These are phyloP conservation scores for Ulota crispa DNA, from an alignment of 225 moss, liverwort and hornwort genomes.

Conservation along the genomic window DNA sequence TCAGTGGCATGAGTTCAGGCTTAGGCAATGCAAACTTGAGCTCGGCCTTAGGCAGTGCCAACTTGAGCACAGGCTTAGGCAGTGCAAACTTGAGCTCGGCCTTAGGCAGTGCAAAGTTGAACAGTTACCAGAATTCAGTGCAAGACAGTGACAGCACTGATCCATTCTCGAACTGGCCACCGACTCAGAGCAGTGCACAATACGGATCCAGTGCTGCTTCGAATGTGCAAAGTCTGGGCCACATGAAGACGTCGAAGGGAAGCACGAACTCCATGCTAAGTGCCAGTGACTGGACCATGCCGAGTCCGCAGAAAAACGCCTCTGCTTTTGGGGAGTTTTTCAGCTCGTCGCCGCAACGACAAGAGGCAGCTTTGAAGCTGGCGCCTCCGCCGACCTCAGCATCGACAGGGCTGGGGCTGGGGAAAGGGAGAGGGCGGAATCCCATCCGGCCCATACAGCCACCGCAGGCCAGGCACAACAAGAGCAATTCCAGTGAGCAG, in stretches of 20 bases:
- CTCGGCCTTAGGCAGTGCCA: too few relatives aligned
- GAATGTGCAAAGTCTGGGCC: slow-evolving; percentile 32
- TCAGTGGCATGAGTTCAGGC: slow-evolving; percentile 21
- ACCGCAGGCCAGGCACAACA: slow-evolving; percentile 45
- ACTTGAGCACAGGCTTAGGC: too few relatives aligned
- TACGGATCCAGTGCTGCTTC: too few relatives aligned
- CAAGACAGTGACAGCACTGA: slow-evolving; percentile 49
- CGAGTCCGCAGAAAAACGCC: slow-evolving; percentile 37
- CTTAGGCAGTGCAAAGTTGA: too few relatives aligned
- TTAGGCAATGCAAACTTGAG: slow-evolving; percentile 12
- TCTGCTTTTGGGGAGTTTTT: slow-evolving; percentile 60
- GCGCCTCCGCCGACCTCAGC: slow-evolving; percentile 68
- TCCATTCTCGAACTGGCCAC: slow-evolving; percentile 89
- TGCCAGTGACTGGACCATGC: slow-evolving; percentile 64
- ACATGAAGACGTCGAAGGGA: slow-evolving; percentile 41
- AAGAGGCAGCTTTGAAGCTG: slow-evolving; percentile 60
- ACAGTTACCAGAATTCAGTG: slow-evolving; percentile 17
- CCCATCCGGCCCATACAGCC: slow-evolving; percentile 70
- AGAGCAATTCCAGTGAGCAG: slow-evolving; percentile 57
- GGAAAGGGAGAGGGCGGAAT: slow-evolving; percentile 88
- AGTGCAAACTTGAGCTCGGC: too few relatives aligned
- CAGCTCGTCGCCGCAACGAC: slow-evolving; percentile 44
- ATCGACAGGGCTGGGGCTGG: slow-evolving; percentile 71
- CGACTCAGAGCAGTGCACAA: slow-evolving; percentile 15
- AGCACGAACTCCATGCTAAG: slow-evolving; percentile 41